phyloP scores from a whole-genome alignment of 2,329 filamentous ascomycete species.

The Colletotrichum falcatum region DNA sequence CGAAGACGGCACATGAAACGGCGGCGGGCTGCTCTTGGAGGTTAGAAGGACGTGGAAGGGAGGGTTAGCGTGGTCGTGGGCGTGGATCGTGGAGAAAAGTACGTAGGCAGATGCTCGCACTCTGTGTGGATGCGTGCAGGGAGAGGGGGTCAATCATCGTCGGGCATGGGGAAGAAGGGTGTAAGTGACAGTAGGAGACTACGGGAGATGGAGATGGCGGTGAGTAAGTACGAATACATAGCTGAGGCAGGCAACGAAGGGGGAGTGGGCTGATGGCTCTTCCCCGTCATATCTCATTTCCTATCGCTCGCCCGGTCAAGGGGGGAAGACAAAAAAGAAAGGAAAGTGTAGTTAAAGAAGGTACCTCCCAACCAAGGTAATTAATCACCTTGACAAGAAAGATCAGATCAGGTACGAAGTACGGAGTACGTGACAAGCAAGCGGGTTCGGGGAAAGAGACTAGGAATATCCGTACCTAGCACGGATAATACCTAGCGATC shows the following conservation, averaged over 20 bases:
- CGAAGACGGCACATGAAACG: slow-evolving; percentile 1
- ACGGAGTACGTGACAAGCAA: background rate
- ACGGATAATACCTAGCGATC: too few relatives aligned
- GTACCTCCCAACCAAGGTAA: too few relatives aligned
- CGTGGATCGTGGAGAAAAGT: background rate
- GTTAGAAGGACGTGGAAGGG: background rate
- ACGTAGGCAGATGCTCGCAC: too few relatives aligned
- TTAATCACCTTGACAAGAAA: background rate
- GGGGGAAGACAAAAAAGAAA: background rate
- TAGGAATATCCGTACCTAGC: too few relatives aligned
- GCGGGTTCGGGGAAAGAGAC: too few relatives aligned
- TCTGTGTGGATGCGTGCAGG: background rate
- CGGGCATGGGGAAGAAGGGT: background rate
- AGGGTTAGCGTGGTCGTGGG: background rate
- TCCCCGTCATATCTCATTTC: background rate
- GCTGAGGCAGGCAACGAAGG: background rate
- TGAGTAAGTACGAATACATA: background rate
- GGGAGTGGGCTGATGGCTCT: background rate
- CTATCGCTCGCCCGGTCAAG: background rate
- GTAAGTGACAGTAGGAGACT: background rate
- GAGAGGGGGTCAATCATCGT: background rate
- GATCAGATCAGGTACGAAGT: background rate
- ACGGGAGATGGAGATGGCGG: background rate
- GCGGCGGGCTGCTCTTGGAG: background rate
- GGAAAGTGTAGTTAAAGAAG: background rate